These are phyloP conservation scores for Solanum lycopersicoides DNA, from an alignment of 257 asterid species.

Conservation along the genomic window DNA sequence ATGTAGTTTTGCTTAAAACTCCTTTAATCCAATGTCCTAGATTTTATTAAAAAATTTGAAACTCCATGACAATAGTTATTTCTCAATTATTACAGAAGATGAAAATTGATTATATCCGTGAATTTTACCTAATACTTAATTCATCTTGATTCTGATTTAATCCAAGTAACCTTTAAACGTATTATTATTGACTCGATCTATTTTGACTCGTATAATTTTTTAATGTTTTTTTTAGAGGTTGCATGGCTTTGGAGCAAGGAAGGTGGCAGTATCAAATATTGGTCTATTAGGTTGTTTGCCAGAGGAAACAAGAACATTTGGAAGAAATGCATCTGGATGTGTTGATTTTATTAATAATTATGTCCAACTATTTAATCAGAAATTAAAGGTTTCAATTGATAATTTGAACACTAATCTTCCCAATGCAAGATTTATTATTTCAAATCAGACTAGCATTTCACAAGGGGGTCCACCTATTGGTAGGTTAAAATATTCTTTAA, in stretches of 20 bases:
- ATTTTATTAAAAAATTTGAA: neutral
- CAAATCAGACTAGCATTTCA: neutral
- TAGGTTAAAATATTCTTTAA: neutral
- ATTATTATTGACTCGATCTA: neutral
- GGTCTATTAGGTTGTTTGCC: conserved; percentile 12
- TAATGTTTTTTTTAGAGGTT: neutral
- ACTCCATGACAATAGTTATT: fast-evolving
- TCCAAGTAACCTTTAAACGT: fast-evolving
- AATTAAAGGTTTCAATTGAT: conserved; percentile 6
- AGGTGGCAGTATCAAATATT: conserved; percentile 4
- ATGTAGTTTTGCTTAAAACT: neutral
- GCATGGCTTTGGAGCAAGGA: conserved; percentile 11
- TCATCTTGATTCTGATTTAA: neutral
- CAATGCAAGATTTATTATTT: conserved; percentile 5
- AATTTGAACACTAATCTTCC: conserved; percentile 1
- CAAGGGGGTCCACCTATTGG: neutral
- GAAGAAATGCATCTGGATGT: conserved; percentile 4
- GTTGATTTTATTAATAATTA: conserved; percentile 3
- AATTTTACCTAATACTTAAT: neutral
- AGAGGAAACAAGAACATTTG: neutral
- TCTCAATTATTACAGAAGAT: neutral
- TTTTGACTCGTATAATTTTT: neutral
- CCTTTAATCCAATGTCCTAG: neutral
- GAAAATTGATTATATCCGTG: neutral
- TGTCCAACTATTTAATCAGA: neutral